Evolutionary conservation across 2,329 filamentous ascomycete genomes (phyloP).

Genomic region (Fusarium sp.): DNA sequence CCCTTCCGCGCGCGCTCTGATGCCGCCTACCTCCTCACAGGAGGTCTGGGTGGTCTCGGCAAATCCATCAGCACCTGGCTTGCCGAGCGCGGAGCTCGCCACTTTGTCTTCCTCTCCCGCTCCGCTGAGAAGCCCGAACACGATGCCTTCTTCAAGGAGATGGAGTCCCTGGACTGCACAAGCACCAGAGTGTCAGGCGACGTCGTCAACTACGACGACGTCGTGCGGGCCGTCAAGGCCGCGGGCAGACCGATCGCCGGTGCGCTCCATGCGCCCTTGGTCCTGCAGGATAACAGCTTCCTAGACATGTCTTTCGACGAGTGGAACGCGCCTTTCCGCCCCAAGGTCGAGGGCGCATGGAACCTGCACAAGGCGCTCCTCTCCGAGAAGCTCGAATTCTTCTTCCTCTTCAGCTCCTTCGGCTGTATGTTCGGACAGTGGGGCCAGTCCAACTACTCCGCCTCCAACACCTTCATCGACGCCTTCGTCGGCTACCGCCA

Average conservation of each 20-base stretch:
- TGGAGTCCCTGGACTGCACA: conserved; percentile 30
- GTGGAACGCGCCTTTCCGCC: neutral
- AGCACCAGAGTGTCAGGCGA: conserved; percentile 1
- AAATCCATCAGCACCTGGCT: conserved; percentile 39
- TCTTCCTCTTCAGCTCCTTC: neutral
- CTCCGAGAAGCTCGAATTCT: neutral
- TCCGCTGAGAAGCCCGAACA: conserved; percentile 37
- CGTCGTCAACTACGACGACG: conserved; percentile 20
- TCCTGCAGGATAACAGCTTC: conserved; percentile 1
- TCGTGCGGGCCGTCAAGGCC: conserved; percentile 15
- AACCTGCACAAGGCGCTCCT: neutral
- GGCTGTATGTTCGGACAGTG: neutral
- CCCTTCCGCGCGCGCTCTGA: neutral
- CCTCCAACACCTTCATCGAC: conserved; percentile 22
- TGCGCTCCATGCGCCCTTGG: conserved; percentile 49
- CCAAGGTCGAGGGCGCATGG: neutral
- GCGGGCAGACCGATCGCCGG: conserved; percentile 38
- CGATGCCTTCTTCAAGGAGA: conserved; percentile 9
- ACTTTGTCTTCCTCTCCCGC: conserved; percentile 50
- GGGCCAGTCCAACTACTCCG: conserved; percentile 26
- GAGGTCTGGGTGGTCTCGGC: conserved; percentile 46
- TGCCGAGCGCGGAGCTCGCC: conserved; percentile 36
- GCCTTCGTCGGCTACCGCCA: conserved; percentile 25
- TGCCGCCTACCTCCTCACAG: conserved; percentile 42
- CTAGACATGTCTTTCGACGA: neutral